A percentile compares a stretch with the other conserved stretches of the same genome.
Conservation (phyloP, 1,139 yeast genomes). For the Geotrichum restrictum region DNA sequence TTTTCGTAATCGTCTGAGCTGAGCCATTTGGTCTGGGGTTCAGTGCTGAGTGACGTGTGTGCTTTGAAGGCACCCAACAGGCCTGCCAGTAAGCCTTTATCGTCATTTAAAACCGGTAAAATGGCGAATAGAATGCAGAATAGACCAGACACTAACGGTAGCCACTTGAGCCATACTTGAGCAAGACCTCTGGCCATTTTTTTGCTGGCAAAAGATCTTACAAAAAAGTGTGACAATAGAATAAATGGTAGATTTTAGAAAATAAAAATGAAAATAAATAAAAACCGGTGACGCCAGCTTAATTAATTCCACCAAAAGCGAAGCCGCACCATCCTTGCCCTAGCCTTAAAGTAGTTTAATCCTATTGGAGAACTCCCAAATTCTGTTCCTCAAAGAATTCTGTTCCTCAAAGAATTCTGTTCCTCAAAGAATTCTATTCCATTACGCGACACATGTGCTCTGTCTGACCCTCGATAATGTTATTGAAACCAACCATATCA, state of each 20-base stretch:
- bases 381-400: not conserved
- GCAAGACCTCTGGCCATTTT: not conserved
- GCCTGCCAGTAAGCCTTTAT: not conserved
- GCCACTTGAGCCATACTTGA: conserved; percentile 4
- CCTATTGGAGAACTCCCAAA: not conserved
- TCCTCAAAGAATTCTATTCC: too few species aligned
- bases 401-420: not conserved
- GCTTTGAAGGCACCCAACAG: not conserved
- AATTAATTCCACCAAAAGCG: not conserved
- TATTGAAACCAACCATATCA: not conserved
- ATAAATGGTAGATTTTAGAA: too few species aligned
- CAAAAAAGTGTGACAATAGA: too few species aligned
- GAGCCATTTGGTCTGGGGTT: conserved; percentile 1
- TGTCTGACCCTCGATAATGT: too few species aligned
- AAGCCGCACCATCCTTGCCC: not conserved
- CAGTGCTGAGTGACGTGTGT: not conserved
- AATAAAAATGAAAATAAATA: not conserved
- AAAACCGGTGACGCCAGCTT: not conserved
- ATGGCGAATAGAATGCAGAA: conserved; percentile 1
- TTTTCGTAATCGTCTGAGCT: not conserved
- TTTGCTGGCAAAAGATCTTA: too few species aligned
- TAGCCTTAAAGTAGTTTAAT: not conserved
- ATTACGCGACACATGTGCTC: too few species aligned
- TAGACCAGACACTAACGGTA: conserved; percentile 3
- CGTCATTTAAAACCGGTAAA: not conserved